Evolutionary conservation across 176 grass and related monocot species (phyloP).

Genomic region (Calamus simplicifolius): DNA sequence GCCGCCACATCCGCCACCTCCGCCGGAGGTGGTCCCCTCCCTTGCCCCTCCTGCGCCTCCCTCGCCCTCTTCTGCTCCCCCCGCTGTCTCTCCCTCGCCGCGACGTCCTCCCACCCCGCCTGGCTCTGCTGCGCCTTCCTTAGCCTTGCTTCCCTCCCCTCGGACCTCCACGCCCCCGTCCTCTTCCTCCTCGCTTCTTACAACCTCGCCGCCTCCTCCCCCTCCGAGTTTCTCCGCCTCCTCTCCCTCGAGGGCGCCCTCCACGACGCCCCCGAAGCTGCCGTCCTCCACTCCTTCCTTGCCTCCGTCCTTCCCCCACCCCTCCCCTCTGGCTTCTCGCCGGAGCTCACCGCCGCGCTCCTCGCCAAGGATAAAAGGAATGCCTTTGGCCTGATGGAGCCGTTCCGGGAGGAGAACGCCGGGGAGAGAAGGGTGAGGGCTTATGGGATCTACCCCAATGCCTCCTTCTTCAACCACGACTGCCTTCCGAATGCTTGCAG

Average conservation of each 20-base stretch:
- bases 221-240: conserved; percentile 10
- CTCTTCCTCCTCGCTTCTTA: conserved; percentile 31
- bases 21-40: conserved; percentile 24
- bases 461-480: conserved; percentile 75
- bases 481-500: conserved; percentile 81
- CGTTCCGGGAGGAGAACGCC: conserved; percentile 16
- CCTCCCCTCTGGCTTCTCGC: conserved; percentile 32
- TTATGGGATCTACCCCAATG: conserved; percentile 47
- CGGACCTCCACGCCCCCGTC: conserved; percentile 34
- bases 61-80: conserved; percentile 9
- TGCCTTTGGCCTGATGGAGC: conserved; percentile 74
- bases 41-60: conserved; percentile 37
- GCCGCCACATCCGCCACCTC: conserved; percentile 15
- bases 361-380: conserved; percentile 70
- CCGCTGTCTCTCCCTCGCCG: conserved; percentile 14
- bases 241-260: conserved; percentile 20
- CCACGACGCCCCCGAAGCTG: conserved; percentile 4
- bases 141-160: conserved; percentile 39
- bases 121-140: conserved; percentile 28
- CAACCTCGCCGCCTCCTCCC: conserved; percentile 26
- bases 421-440: conserved; percentile 39
- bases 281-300: conserved; percentile 37
- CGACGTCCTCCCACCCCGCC: conserved; percentile 2
- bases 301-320: conserved; percentile 22
- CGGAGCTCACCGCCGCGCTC: conserved; percentile 45